phyloP scores from a whole-genome alignment of 345 rosid species.

The Euphorbia tirucalli region DNA sequence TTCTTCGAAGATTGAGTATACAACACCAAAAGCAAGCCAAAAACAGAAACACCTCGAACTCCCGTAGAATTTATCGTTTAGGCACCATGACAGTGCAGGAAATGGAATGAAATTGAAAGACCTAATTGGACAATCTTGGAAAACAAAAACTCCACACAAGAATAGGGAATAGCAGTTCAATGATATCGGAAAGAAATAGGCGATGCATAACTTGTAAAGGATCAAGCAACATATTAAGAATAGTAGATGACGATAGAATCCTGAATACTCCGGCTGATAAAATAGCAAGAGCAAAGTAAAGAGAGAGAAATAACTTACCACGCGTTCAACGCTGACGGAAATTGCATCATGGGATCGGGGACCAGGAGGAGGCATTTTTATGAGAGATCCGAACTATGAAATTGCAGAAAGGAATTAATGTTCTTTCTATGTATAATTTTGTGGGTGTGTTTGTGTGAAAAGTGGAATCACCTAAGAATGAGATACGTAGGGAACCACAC shows the following conservation, averaged over 20 bases:
- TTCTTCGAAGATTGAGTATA: slow-evolving; percentile 44
- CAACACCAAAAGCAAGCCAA: slow-evolving; percentile 11
- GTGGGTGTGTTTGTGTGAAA: not conserved
- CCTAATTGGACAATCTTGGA: not conserved
- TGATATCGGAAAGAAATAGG: not conserved
- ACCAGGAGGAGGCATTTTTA: slow-evolving; percentile 61
- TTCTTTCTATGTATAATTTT: not conserved
- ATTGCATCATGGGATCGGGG: slow-evolving; percentile 91
- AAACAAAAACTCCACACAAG: not conserved
- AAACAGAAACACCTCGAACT: slow-evolving; percentile 4
- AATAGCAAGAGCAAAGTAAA: not conserved
- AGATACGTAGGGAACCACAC: not conserved
- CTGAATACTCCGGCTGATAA: not conserved
- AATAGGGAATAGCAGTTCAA: not conserved
- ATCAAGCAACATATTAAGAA: not conserved
- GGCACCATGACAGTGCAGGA: not conserved
- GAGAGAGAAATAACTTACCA: slow-evolving; percentile 36
- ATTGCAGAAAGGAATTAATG: not conserved
- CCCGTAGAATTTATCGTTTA: not conserved
- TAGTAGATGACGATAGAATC: not conserved
- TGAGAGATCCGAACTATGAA: not conserved
- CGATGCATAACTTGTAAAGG: not conserved
- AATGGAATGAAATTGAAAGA: not conserved
- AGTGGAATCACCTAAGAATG: not conserved
- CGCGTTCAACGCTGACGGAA: slow-evolving; percentile 82